Base-by-base conservation (phyloP, 257 asterid genomes). In the Orobanche coerulescens region DNA sequence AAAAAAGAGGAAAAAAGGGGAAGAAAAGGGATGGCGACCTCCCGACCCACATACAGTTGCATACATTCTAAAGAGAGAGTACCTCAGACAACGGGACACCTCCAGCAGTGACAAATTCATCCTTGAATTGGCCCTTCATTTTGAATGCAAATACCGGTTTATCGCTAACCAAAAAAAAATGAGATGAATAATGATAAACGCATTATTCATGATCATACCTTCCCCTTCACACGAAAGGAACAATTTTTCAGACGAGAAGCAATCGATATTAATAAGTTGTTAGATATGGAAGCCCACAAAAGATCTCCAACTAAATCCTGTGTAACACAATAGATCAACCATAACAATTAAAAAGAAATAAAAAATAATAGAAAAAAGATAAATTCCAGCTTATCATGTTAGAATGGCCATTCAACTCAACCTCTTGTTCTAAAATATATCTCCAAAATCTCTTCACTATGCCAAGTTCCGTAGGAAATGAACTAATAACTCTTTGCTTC, bases 1-100 rank as follows among this genome's bases (percentile, higher is more conserved):
- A 37, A 30, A 9, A 30, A 30, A 30, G n/a, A n/a, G n/a, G n/a
- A n/a, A n/a, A n/a, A n/a, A n/a, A n/a, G n/a, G n/a, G n/a, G n/a
- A n/a, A n/a, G n/a, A n/a, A n/a, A n/a, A n/a, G n/a, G n/a, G n/a
- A n/a, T n/a, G n/a, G n/a, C n/a, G 2, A 49, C 23, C 56, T 14
- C 30, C 24, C 16, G 6, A 44, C 24, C 14, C 36, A 30, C 25
- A 16, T n/a, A n/a, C n/a, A n/a, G n/a, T n/a, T n/a, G n/a, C n/a
- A n/a, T n/a, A n/a, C n/a, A n/a, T n/a, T n/a, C n/a, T n/a, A 28
- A 55, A 73, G 55, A 76, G 43, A 78, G 67, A 58, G 59, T 12
- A 88, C 98, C 95, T 92, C 98, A 22, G 98, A 78, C 80, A 92
- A 79, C 11, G 97, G 95, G 67, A 92, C 87, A 33, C 98, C 98